Base-by-base conservation (phyloP, 495 filamentous ascomycete genomes). In the Penicillium robsamsonii region DNA sequence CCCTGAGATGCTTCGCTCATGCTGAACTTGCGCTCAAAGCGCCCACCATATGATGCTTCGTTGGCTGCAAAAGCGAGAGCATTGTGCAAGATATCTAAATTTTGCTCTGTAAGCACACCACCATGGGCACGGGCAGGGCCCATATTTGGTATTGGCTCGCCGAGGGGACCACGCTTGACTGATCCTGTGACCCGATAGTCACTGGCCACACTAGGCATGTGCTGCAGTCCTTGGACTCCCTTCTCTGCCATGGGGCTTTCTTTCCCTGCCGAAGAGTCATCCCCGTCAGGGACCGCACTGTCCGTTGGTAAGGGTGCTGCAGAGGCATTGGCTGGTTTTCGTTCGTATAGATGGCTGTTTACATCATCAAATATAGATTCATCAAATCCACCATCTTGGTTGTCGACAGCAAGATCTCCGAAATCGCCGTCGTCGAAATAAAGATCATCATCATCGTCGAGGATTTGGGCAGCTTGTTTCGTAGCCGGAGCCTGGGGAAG, bases 401-500 rank as follows among this genome's bases (percentile, higher is more conserved):
- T 75, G 10, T 81, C 77, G 2, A 71, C 70, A 25, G 50, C 64
- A 13, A 79, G 58, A 22, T 80, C 76, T 65, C 81, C 84, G 61
- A 89, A 87, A 43, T 90, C 75, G 3, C 89, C 91, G 60, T 91
- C 88, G 53, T 92, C 86, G 57, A 89, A 94, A 63, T 94, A 94
- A 41, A 94, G 69, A 55, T 93, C 90, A 60, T 93, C 89, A 30
- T 59, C 82, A 29, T 83, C 76, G 17, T 71, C 58, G 33, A 72
- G 63, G 18, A 47, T 43, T 20, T 53, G 56, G 12, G 53, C 43
- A 9, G 47, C 17, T 27, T 58, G 50, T 7, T 33, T 53, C 5
- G 17, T 33, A 6, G 33, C 11, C 27, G 57, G 27, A 41, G 38
- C 13, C 29, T 55, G 56, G 15, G 51, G 35, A 11, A 38, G 13